Conservation (phyloP, 495 filamentous ascomycete species). For the Daldinia caldariorum region DNA sequence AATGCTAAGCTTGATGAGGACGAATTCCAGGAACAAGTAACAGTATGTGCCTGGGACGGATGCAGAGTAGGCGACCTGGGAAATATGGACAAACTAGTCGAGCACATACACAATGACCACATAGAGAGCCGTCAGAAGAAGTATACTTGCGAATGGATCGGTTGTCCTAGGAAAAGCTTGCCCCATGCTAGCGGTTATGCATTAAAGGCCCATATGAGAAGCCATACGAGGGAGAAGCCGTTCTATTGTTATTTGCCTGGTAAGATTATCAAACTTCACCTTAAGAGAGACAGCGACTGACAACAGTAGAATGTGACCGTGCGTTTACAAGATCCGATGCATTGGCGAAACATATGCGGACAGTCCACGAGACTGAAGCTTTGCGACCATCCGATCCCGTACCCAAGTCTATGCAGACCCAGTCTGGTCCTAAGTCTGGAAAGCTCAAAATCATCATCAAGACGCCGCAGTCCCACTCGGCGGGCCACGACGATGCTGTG, state of each 20-base stretch:
- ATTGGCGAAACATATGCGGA: conserved; percentile 97
- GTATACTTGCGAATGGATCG: conserved; percentile 94
- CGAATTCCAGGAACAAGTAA: conserved; percentile 89
- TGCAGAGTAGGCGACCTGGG: conserved; percentile 81
- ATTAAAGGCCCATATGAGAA: conserved; percentile 94
- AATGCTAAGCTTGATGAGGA: conserved; percentile 76
- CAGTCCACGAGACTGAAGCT: conserved; percentile 96
- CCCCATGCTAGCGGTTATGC: conserved; percentile 96
- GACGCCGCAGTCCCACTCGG: conserved; percentile 62
- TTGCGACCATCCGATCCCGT: conserved; percentile 88
- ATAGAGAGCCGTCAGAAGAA: conserved; percentile 76
- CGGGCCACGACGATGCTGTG: conserved; percentile 63
- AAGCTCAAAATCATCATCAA: conserved; percentile 74
- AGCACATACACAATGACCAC: conserved; percentile 93
- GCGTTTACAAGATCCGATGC: conserved; percentile 97
- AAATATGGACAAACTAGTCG: conserved; percentile 93
- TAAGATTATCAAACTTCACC: conserved; percentile 51
- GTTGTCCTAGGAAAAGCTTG: conserved; percentile 85
- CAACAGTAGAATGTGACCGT: conserved; percentile 85
- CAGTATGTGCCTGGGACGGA: conserved; percentile 87
- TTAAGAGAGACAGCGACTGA: conserved; percentile 10
- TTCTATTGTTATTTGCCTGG: conserved; percentile 96
- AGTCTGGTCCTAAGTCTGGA: conserved; percentile 60
- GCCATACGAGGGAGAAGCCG: conserved; percentile 96
- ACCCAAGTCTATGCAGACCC: conserved; percentile 73